A percentile compares a stretch with the other conserved stretches of the same genome.
These are phyloP conservation scores for Myochromella boudieri DNA, from an alignment of 768 basidiomycete genomes.

Conservation along the genomic window DNA sequence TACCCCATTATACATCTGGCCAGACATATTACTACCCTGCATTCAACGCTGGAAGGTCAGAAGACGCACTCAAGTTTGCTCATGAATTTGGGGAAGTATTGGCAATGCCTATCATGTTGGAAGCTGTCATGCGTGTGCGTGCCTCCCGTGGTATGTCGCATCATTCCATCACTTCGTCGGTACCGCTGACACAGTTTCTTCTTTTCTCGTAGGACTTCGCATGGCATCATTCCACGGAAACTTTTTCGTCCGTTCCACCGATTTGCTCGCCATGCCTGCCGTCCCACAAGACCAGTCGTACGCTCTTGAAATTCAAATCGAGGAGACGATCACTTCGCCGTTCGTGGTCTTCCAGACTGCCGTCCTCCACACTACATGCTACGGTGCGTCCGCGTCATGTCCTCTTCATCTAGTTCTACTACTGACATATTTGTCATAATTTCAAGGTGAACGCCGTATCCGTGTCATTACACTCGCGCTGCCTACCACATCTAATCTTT, in stretches of 20 bases:
- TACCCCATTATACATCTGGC: constrained; percentile 97
- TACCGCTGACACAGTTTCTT: neutral
- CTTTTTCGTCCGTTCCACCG: constrained; percentile 97
- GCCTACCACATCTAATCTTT: constrained; percentile 84
- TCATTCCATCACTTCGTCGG: neutral
- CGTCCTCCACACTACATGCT: constrained; percentile 91
- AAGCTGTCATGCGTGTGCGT: constrained; percentile 97
- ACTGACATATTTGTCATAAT: neutral
- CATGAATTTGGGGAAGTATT: constrained; percentile 95
- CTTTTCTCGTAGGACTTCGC: constrained; percentile 59
- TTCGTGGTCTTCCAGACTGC: constrained; percentile 96
- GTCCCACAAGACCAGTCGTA: constrained; percentile 98
- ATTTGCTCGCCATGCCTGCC: constrained; percentile 92
- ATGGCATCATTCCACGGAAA: constrained; percentile 99
- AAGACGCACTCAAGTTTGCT: constrained; percentile 98
- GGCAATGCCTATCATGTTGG: constrained; percentile 92
- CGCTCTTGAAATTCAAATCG: constrained; percentile 92
- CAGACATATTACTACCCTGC: constrained; percentile 99
- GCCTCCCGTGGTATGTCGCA: constrained; percentile 82
- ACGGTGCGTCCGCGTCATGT: constrained; percentile 46
- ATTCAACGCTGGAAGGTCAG: constrained; percentile 91
- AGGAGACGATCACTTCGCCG: constrained; percentile 87
- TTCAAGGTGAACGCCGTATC: constrained; percentile 77
- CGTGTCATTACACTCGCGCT: constrained; percentile 87
- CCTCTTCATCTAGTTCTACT: neutral